Evolutionary conservation across 1,139 yeast species (phyloP).

Genomic region (Geotrichum bryndzae): DNA sequence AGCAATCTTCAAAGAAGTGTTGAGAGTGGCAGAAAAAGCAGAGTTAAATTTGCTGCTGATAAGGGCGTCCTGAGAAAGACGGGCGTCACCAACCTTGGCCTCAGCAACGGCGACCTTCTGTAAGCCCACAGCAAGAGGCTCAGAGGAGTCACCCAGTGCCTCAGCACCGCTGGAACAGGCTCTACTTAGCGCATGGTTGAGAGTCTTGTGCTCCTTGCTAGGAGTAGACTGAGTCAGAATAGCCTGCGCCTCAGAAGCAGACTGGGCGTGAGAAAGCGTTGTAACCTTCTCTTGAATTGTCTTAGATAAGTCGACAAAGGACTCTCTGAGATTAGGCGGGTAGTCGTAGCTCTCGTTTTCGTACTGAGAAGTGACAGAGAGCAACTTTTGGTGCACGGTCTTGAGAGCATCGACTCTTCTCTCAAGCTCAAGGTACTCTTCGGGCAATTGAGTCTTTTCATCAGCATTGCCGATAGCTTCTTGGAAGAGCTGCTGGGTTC

Average conservation of each 20-base stretch:
- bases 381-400: conserved; percentile 62
- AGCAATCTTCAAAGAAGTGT: conserved; percentile 60
- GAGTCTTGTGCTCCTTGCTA: conserved; percentile 58
- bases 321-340: conserved; percentile 69
- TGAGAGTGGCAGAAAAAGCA: conserved; percentile 58
- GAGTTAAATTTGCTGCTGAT: conserved; percentile 66
- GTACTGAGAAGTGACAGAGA: conserved; percentile 66
- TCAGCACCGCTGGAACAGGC: conserved; percentile 56
- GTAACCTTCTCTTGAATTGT: conserved; percentile 60
- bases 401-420: conserved; percentile 69
- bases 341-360: conserved; percentile 80
- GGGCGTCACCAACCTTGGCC: conserved; percentile 72
- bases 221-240: conserved; percentile 49
- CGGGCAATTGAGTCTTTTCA: conserved; percentile 77
- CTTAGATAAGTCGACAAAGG: conserved; percentile 68
- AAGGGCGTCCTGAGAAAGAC: conserved; percentile 75
- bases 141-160: conserved; percentile 38
- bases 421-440: conserved; percentile 73
- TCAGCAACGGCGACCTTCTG: conserved; percentile 50
- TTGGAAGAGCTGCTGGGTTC: conserved; percentile 73
- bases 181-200: conserved; percentile 76
- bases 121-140: conserved; percentile 44
- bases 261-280: conserved; percentile 65
- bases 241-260: conserved; percentile 79
- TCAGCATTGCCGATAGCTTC: conserved; percentile 75